Percentiles rank a stretch among this genome's conserved stretches.
Conservation (phyloP, 2,329 filamentous ascomycete species). For the Blastomyces silverae region DNA sequence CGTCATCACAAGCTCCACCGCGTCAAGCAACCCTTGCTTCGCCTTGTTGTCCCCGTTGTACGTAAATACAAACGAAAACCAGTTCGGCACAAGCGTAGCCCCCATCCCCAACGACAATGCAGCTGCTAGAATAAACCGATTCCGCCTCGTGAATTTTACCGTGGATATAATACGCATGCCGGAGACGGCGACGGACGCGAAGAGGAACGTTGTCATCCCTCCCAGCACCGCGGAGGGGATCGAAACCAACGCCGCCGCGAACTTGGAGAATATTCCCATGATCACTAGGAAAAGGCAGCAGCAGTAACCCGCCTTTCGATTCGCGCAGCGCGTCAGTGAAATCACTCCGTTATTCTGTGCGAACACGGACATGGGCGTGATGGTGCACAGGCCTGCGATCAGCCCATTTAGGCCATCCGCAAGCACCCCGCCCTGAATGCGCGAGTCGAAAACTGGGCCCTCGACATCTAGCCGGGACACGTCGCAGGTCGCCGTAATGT, state of each 20-base stretch:
- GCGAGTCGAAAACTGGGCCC: constrained; percentile 57
- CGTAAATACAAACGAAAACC: constrained; percentile 45
- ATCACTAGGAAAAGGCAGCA: constrained; percentile 60
- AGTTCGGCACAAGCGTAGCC: constrained; percentile 44
- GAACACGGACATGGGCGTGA: constrained; percentile 62
- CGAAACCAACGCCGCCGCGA: constrained; percentile 59
- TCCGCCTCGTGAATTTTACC: constrained; percentile 57
- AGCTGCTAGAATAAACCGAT: constrained; percentile 60
- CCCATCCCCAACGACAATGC: constrained; percentile 55
- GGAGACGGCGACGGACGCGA: constrained; percentile 58
- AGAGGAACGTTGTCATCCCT: constrained; percentile 57
- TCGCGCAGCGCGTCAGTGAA: constrained; percentile 60
- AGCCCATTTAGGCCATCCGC: constrained; percentile 61
- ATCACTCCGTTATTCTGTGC: constrained; percentile 66
- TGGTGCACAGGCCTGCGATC: constrained; percentile 57
- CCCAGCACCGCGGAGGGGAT: constrained; percentile 51
- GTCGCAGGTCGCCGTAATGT: constrained; percentile 62
- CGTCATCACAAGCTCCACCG: constrained; percentile 61
- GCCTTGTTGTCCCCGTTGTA: constrained; percentile 55
- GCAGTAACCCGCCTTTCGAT: constrained; percentile 60
- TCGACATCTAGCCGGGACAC: constrained; percentile 59
- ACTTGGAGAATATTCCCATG: constrained; percentile 66
- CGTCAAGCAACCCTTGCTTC: constrained; percentile 52
- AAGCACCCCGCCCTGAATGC: constrained; percentile 62
- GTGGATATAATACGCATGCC: constrained; percentile 60